These are phyloP conservation scores for Friedmanniomyces simplex DNA, from an alignment of 495 filamentous ascomycete species.

Conservation along the genomic window DNA sequence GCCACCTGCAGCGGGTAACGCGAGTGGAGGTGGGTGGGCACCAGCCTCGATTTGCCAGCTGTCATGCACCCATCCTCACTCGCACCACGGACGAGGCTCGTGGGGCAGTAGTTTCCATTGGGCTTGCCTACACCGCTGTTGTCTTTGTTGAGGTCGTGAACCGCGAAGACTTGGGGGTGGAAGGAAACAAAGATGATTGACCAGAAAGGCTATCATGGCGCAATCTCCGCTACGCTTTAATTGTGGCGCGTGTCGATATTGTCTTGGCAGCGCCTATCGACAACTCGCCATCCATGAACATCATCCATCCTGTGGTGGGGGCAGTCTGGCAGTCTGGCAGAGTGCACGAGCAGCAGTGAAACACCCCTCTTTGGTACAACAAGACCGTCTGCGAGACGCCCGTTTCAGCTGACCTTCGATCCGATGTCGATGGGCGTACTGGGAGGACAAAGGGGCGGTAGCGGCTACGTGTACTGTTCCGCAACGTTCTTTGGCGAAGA, in stretches of 20 bases:
- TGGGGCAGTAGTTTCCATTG: background rate
- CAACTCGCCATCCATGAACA: background rate
- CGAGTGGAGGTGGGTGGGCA: background rate
- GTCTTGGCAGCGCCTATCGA: constrained; percentile 2
- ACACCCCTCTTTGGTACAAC: background rate
- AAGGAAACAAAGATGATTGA: background rate
- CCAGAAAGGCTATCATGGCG: background rate
- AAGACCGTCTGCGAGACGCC: constrained; percentile 8
- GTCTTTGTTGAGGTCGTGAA: background rate
- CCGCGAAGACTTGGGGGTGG: background rate
- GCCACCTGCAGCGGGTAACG: background rate
- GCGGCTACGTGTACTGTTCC: background rate
- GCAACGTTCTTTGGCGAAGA: background rate
- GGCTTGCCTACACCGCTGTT: background rate
- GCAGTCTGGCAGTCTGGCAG: background rate
- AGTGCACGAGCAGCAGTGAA: background rate
- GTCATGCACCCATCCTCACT: constrained; percentile 5
- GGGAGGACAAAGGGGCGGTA: background rate
- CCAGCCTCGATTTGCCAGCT: constrained; percentile 8
- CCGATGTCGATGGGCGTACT: background rate
- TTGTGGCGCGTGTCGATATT: background rate
- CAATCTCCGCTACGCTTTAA: background rate
- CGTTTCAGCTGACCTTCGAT: constrained; percentile 1
- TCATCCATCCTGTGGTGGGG: background rate
- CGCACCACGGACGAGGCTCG: background rate